Evolutionary conservation across 23 red algal species (phyloP).

Genomic region (Gracilaria vermiculophylla): DNA sequence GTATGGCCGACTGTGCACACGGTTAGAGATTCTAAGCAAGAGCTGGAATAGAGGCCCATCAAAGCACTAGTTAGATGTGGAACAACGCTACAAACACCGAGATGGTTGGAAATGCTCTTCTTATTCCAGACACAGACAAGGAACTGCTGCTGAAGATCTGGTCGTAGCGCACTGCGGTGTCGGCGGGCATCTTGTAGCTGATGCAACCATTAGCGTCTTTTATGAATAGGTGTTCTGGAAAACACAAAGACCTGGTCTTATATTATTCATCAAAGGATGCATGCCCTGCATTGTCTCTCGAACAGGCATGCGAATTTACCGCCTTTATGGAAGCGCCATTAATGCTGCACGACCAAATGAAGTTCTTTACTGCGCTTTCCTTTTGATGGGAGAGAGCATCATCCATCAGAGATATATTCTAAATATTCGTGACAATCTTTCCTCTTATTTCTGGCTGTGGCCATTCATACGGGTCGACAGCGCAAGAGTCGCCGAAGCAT

Average conservation of each 20-base stretch:
- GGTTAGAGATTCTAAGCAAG: not conserved
- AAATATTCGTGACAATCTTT: constrained; percentile 15
- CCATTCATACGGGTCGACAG: not conserved
- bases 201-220: constrained; percentile 1
- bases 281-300: constrained; percentile 12
- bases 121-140: not conserved
- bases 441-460: not conserved
- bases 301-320: not conserved
- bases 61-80: not conserved
- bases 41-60: not conserved
- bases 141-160: constrained; percentile 10
- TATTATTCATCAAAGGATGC: not conserved
- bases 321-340: not conserved
- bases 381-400: not conserved
- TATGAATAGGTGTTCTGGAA: constrained; percentile 19
- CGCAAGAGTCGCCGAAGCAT: not conserved
- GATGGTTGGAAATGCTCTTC: not conserved
- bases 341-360: not conserved
- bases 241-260: not conserved
- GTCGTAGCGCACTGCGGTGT: constrained; percentile 8
- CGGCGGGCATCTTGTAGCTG: not conserved
- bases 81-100: not conserved
- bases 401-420: not conserved
- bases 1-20: not conserved
- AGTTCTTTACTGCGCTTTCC: not conserved